Percentiles rank a stretch among this genome's conserved stretches.
Conservation (phyloP, 2,329 filamentous ascomycete species). For the Daldinia sp. region DNA sequence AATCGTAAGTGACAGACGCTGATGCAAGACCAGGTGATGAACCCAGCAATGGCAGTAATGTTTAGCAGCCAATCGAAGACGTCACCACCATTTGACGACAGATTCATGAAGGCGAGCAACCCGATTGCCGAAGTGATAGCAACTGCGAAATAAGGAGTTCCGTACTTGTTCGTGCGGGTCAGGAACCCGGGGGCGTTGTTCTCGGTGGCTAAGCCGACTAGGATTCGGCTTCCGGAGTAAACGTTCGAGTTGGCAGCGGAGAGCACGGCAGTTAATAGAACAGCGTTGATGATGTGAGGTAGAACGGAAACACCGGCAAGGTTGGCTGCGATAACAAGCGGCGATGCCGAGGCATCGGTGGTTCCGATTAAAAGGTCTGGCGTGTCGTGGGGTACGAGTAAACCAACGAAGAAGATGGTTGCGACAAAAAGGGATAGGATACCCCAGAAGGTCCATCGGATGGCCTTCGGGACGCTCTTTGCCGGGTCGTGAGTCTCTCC, state of each 20-base stretch:
- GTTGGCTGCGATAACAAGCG: constrained; percentile 67
- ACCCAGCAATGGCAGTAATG: constrained; percentile 72
- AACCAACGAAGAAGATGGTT: constrained; percentile 74
- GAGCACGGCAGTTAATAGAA: constrained; percentile 79
- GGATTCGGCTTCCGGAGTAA: constrained; percentile 74
- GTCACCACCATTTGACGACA: constrained; percentile 62
- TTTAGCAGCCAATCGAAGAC: constrained; percentile 80
- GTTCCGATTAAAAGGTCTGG: constrained; percentile 58
- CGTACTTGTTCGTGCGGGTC: constrained; percentile 65
- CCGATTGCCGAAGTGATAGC: constrained; percentile 64
- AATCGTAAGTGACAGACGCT: constrained; percentile 71
- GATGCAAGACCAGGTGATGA: constrained; percentile 76
- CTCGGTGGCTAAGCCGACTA: constrained; percentile 71
- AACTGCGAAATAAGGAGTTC: constrained; percentile 71
- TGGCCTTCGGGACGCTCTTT: constrained; percentile 75
- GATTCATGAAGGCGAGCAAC: constrained; percentile 72
- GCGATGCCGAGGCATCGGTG: constrained; percentile 69
- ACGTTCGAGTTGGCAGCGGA: constrained; percentile 82
- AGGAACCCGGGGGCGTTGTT: constrained; percentile 69
- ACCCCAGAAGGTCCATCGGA: constrained; percentile 78
- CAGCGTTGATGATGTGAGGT: constrained; percentile 77
- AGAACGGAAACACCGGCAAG: constrained; percentile 71
- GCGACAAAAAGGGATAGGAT: constrained; percentile 74
- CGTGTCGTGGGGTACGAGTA: constrained; percentile 72
- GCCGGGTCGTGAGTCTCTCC: constrained; percentile 78